Evolutionary conservation across 257 asterid species (phyloP).

Genomic region (Solanum phureja): DNA sequence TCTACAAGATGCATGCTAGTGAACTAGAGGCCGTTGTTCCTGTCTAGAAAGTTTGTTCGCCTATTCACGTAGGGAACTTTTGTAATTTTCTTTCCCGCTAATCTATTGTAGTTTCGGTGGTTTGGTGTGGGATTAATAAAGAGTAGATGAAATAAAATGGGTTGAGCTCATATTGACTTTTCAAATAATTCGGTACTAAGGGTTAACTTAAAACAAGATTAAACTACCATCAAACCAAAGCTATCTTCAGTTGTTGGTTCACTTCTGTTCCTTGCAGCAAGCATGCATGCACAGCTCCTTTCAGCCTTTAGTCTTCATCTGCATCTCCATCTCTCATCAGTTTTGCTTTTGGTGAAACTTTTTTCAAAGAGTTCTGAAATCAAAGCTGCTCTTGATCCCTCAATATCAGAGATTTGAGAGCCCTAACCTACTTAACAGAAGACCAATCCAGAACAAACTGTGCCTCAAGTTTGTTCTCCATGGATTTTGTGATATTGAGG

Average conservation of each 20-base stretch:
- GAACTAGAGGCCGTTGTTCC: not conserved
- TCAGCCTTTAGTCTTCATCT: not conserved
- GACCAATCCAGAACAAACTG: not conserved
- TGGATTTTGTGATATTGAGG: not conserved
- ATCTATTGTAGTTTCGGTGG: not conserved
- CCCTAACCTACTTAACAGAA: not conserved
- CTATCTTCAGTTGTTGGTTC: not conserved
- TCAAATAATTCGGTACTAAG: not conserved
- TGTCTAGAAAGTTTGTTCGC: not conserved
- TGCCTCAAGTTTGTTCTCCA: not conserved
- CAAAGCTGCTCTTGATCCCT: not conserved
- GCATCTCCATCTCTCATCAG: not conserved
- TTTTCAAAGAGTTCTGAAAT: not conserved
- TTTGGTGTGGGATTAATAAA: not conserved
- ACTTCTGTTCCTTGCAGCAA: not conserved
- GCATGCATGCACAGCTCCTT: not conserved
- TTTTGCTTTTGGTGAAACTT: not conserved
- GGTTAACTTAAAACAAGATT: not conserved
- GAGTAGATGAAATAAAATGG: not conserved
- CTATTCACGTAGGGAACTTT: not conserved
- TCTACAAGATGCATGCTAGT: not conserved
- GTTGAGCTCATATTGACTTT: not conserved
- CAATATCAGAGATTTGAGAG: not conserved
- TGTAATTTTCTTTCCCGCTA: not conserved
- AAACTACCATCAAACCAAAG: not conserved